These are phyloP conservation scores for Podaxis mareebaensis DNA, from an alignment of 768 basidiomycete genomes.

Conservation along the genomic window DNA sequence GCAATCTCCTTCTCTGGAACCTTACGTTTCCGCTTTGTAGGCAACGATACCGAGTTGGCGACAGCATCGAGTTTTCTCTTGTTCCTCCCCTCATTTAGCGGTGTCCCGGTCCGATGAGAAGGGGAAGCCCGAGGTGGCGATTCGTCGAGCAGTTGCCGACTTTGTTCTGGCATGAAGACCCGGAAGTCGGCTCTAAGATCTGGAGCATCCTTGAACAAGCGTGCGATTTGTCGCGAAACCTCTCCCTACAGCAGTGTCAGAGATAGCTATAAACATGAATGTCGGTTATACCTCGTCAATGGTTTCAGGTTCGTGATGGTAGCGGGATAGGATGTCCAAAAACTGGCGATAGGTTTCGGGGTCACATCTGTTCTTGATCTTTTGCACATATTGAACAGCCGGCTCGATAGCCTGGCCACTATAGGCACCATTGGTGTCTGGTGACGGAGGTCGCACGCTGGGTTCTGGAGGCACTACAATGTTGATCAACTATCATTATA, in stretches of 20 bases:
- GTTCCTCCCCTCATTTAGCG: conserved; percentile 36
- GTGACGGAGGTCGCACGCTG: conserved; percentile 9
- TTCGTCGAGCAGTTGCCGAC: conserved; percentile 52
- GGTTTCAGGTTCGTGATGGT: conserved; percentile 59
- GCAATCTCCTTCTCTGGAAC: conserved; percentile 36
- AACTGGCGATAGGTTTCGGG: conserved; percentile 84
- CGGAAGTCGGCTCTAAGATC: conserved; percentile 75
- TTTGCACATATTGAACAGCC: conserved; percentile 94
- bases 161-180: conserved; percentile 70
- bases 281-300: conserved; percentile 53
- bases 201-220: conserved; percentile 73
- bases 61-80: conserved; percentile 48
- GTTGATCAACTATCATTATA: conserved; percentile 2
- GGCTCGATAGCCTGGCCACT: conserved; percentile 60
- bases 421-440: conserved; percentile 22
- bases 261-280: conserved; percentile 16
- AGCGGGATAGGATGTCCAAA: conserved; percentile 69
- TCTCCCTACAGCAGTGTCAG: conserved; percentile 47
- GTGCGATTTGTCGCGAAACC: conserved; percentile 66
- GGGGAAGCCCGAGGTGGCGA: conserved; percentile 29
- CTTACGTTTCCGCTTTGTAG: conserved; percentile 74
- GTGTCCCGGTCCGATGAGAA: conserved; percentile 33
- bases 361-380: conserved; percentile 93
- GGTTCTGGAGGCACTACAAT: conserved; percentile 34
- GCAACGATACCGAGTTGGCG: conserved; percentile 39